Evolutionary conservation across 306 rosid genomes (phyloP).

Genomic region (Prinsepia uniflora): DNA sequence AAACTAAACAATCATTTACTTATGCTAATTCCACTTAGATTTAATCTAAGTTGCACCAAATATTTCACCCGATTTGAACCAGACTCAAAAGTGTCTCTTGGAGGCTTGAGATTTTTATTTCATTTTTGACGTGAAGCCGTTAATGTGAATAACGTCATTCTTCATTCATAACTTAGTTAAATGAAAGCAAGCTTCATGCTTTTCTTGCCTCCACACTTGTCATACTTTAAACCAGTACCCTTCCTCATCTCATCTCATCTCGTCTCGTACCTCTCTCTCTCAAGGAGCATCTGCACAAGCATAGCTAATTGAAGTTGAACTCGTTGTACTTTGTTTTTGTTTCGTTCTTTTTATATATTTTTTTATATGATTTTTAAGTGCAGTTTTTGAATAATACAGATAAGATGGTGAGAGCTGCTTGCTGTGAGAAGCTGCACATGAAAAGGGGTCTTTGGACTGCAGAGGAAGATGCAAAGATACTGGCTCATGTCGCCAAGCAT

Average conservation of each 20-base stretch:
- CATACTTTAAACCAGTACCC: constrained; percentile 47
- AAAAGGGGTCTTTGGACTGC: constrained; percentile 46
- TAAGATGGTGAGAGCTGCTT: constrained; percentile 59
- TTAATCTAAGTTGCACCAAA: constrained; percentile 61
- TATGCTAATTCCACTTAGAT: constrained; percentile 27
- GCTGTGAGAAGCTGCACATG: constrained; percentile 49
- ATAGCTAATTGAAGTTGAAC: constrained; percentile 15
- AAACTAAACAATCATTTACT: constrained; percentile 27
- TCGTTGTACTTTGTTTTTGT: not conserved
- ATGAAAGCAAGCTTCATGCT: constrained; percentile 51
- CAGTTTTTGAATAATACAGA: constrained; percentile 27
- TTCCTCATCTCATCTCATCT: constrained; percentile 25
- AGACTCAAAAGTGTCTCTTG: constrained; percentile 34
- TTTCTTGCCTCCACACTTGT: constrained; percentile 64
- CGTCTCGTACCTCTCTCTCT: constrained; percentile 25
- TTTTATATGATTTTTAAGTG: not conserved
- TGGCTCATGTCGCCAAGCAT: constrained; percentile 48
- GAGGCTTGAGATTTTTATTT: constrained; percentile 39
- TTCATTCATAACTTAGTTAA: constrained; percentile 61
- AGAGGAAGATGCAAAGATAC: constrained; percentile 64
- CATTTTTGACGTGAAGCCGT: constrained; percentile 22
- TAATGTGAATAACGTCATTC: constrained; percentile 29
- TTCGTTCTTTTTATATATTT: not conserved
- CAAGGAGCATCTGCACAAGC: constrained; percentile 37
- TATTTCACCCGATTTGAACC: constrained; percentile 66